Evolutionary conservation across 768 basidiomycete species (phyloP).

Genomic region (Amanita inopinata): DNA sequence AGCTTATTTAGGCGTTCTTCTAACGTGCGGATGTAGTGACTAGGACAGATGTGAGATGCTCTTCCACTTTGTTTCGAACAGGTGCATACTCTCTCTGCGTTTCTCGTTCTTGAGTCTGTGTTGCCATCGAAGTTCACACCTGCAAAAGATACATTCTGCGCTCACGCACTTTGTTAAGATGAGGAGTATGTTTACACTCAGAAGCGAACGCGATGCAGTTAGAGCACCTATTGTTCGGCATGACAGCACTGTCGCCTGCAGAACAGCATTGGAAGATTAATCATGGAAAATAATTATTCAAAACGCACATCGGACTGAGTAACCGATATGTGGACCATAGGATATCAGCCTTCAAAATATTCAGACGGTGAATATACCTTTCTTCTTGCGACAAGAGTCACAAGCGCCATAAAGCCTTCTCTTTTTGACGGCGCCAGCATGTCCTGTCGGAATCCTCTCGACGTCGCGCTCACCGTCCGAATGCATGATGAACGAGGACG

Average conservation of each 20-base stretch:
- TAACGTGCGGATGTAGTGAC: slow-evolving; percentile 21
- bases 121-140: neutral
- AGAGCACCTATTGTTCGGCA: slow-evolving; percentile 43
- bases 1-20: slow-evolving; percentile 23
- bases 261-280: slow-evolving; percentile 4
- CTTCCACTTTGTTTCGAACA: neutral
- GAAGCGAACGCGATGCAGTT: slow-evolving; percentile 41
- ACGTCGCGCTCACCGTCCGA: slow-evolving; percentile 11
- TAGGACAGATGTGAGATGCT: neutral
- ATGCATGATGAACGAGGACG: slow-evolving; percentile 9
- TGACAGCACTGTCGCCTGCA: slow-evolving; percentile 52
- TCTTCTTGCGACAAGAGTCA: slow-evolving; percentile 36
- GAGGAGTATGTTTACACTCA: slow-evolving; percentile 49
- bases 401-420: slow-evolving; percentile 36
- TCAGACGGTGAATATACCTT: too few relatives aligned
- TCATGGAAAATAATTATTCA: neutral
- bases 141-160: neutral
- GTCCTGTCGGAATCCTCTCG: slow-evolving; percentile 9
- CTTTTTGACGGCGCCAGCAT: slow-evolving; percentile 20
- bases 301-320: slow-evolving; percentile 30
- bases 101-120: slow-evolving; percentile 20
- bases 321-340: too few relatives aligned
- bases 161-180: slow-evolving; percentile 34
- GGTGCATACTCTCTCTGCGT: slow-evolving; percentile 23
- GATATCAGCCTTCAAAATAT: too few relatives aligned